Evolutionary conservation across 1,284 basidiomycete genomes (phyloP), one percentile per base, ranked within the genome.

Genomic region (Sanghuangporus sanghuang): DNA sequence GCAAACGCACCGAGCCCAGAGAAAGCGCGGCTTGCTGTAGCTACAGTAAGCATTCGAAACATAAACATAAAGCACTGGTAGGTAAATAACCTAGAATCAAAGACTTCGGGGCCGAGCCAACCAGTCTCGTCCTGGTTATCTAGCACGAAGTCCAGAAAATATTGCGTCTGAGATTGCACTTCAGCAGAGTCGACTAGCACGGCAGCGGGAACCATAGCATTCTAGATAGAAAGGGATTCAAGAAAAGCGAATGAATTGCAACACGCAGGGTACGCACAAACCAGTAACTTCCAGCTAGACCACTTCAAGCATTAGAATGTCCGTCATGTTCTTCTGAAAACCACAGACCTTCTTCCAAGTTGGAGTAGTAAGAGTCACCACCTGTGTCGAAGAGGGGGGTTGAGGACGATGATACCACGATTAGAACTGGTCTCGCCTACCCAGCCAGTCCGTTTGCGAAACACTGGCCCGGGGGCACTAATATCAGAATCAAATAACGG

Each of bases 81-180:
- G 9, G 11, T 11, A 8, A 54, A 27, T 38, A 16, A 38, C 53
- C 32, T 79, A 9, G 80, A 81, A 62, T 78, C 77, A 7, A 63
- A 63, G 11, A 82, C 81, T 69, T 85, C 83, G 2, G 83, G 83
- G 0, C 84, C 83, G 35, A 85, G 75, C 83, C 84, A 85, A 2
- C 84, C 83, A 8, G 77, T 79, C 16, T 76, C 76, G 66, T 84
- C 82, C 68, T 85, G 83, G 64, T 83, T 77, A 49, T 77, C 75
- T 44, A 86, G 68, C 9, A 85, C 83, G 66, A 83, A 84, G 63
- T 81, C 75, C 21, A 85, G 72, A 70, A 85, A 85, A 38, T 76
- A 73, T 36, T 77, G 76, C 0, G 81, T 81, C 67, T 80, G 80
- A 27, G 74, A 66, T 62, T 81, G 77, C 68, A 85, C 78, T 3